Percentiles rank a stretch among this genome's conserved stretches.
Conservation (phyloP, 106 monocot genomes). For the Posidonia australis region DNA sequence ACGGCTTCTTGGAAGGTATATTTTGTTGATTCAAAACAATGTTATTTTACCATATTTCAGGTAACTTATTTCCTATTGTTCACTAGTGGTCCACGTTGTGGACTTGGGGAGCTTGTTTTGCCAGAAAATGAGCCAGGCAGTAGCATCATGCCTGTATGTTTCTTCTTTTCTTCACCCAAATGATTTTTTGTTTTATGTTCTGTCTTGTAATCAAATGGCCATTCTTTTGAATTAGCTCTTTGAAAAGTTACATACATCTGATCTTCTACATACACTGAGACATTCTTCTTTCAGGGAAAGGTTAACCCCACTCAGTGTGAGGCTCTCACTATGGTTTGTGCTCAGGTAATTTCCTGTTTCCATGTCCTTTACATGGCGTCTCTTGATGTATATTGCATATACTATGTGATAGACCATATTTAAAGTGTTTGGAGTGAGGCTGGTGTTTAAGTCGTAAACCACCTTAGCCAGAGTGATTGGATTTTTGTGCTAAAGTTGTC, state of each 20-base stretch:
- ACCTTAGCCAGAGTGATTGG: too few relatives aligned
- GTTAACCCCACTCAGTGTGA: conserved; percentile 99
- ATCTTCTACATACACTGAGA: background rate
- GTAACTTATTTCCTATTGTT: conserved; percentile 4
- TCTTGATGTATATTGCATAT: too few relatives aligned
- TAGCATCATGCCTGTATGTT: conserved; percentile 97
- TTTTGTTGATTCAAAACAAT: background rate
- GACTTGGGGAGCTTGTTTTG: conserved; percentile 90
- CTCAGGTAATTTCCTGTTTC: conserved; percentile 45
- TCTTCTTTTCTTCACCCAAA: background rate
- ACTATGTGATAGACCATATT: too few relatives aligned
- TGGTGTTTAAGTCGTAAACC: too few relatives aligned
- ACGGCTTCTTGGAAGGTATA: conserved; percentile 85
- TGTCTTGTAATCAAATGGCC: background rate
- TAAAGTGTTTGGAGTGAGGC: too few relatives aligned
- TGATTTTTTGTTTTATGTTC: background rate
- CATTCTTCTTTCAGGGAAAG: conserved; percentile 62
- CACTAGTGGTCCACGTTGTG: conserved; percentile 83
- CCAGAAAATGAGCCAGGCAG: conserved; percentile 99
- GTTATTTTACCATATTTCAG: background rate
- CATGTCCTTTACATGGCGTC: too few relatives aligned
- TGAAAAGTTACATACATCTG: too few relatives aligned
- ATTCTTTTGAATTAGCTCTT: background rate
- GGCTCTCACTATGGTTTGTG: conserved; percentile 98
- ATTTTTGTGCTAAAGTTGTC: too few relatives aligned